Conservation (phyloP, 2,329 filamentous ascomycete genomes). For the Alternaria infectoria region DNA sequence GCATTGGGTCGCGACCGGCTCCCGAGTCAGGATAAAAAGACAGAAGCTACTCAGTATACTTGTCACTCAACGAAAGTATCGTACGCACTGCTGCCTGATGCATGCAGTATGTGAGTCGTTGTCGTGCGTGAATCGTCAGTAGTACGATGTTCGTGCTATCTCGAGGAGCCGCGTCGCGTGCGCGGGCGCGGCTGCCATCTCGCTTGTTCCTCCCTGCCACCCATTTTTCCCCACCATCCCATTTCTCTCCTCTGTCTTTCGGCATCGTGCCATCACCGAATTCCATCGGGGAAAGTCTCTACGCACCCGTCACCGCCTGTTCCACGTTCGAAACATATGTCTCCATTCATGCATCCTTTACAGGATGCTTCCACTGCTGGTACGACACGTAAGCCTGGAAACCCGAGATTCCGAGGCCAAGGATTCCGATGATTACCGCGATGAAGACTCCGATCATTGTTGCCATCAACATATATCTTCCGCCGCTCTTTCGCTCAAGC, state of each 20-base stretch:
- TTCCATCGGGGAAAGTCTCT: not conserved
- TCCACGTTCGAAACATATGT: not conserved
- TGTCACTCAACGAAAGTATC: not conserved
- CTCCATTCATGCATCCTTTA: not conserved
- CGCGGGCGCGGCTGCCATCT: not conserved
- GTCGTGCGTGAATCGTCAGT: not conserved
- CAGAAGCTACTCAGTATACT: not conserved
- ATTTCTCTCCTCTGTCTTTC: not conserved
- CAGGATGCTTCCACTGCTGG: slow-evolving; percentile 43
- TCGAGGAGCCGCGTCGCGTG: not conserved
- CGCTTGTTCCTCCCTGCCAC: not conserved
- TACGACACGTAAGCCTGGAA: slow-evolving; percentile 43
- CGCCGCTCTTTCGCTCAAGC: slow-evolving; percentile 36
- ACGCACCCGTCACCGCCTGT: not conserved
- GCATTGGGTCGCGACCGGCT: not conserved
- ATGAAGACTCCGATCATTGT: slow-evolving; percentile 40
- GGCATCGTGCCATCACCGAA: not conserved
- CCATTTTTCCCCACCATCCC: not conserved
- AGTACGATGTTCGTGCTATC: not conserved
- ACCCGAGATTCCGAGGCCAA: slow-evolving; percentile 29
- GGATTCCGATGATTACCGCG: slow-evolving; percentile 33
- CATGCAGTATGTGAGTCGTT: not conserved
- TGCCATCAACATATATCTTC: slow-evolving; percentile 44
- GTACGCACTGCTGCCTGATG: not conserved
- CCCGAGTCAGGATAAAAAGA: not conserved